Evolutionary conservation across 2,329 filamentous ascomycete species (phyloP).

Genomic region (Sclerotinia subarctica): DNA sequence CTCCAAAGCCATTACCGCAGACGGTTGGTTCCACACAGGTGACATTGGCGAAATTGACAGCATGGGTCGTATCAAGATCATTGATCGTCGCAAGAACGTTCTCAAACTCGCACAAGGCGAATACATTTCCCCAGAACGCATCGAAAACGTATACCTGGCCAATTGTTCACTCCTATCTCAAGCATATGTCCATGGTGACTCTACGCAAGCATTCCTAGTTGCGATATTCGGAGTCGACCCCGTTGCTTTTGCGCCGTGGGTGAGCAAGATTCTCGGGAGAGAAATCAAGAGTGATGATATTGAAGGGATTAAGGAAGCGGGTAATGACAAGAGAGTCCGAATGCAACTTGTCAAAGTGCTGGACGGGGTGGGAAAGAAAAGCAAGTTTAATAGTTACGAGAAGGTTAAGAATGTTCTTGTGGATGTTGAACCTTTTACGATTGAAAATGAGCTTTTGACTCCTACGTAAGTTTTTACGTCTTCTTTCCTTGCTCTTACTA

Average conservation of each 20-base stretch:
- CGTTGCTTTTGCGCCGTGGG: constrained; percentile 76
- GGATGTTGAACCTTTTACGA: constrained; percentile 82
- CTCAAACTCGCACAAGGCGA: constrained; percentile 96
- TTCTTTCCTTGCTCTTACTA: not conserved
- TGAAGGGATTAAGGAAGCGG: constrained; percentile 63
- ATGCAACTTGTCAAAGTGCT: constrained; percentile 75
- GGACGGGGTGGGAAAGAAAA: constrained; percentile 71
- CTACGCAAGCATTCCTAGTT: constrained; percentile 75
- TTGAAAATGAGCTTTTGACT: constrained; percentile 87
- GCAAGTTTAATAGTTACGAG: constrained; percentile 92
- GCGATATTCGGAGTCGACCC: constrained; percentile 87
- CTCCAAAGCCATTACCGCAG: constrained; percentile 71
- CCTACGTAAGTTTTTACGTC: constrained; percentile 64
- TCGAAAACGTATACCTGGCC: constrained; percentile 90
- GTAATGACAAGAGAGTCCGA: constrained; percentile 66
- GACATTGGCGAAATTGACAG: constrained; percentile 86
- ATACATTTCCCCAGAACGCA: constrained; percentile 94
- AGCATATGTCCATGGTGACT: constrained; percentile 89
- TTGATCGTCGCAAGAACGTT: constrained; percentile 99
- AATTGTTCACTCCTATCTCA: constrained; percentile 74
- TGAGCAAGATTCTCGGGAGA: constrained; percentile 70
- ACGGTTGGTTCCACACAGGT: constrained; percentile 97
- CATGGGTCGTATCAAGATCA: constrained; percentile 82
- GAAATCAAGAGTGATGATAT: constrained; percentile 62
- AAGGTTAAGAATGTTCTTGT: constrained; percentile 71